phyloP scores from a whole-genome alignment of 768 basidiomycete genomes.

The Boletales sp. region DNA sequence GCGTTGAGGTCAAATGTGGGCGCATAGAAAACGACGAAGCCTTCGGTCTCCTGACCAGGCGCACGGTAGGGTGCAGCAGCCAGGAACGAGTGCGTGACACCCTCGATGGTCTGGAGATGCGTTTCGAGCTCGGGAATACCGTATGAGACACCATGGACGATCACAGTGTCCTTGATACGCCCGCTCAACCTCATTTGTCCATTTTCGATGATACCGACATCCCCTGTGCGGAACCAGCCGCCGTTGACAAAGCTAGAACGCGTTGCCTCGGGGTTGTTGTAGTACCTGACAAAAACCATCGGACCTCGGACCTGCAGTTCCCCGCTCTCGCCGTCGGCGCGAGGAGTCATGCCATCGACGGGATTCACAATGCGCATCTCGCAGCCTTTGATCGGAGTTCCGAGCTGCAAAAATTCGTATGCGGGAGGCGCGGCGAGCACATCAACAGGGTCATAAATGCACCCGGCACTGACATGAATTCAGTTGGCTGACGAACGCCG shows the following conservation, averaged over 20 bases:
- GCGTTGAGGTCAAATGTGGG: conserved; percentile 21
- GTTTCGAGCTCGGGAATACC: conserved; percentile 34
- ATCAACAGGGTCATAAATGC: conserved; percentile 35
- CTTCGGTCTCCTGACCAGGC: conserved; percentile 36
- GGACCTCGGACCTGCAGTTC: conserved; percentile 40
- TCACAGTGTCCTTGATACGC: conserved; percentile 38
- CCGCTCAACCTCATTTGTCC: conserved; percentile 35
- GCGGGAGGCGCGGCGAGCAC: conserved; percentile 11
- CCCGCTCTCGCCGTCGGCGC: conserved; percentile 33
- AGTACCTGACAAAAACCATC: conserved; percentile 42
- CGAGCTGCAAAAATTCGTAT: conserved; percentile 38
- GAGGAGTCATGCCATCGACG: conserved; percentile 23
- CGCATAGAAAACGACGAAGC: conserved; percentile 38
- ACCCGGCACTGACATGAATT: conserved; percentile 29
- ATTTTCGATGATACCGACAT: conserved; percentile 39
- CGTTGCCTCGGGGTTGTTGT: conserved; percentile 47
- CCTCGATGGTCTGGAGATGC: conserved; percentile 35
- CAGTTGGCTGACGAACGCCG: not conserved
- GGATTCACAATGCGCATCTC: conserved; percentile 35
- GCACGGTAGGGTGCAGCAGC: conserved; percentile 36
- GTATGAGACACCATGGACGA: conserved; percentile 39
- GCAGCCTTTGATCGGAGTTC: conserved; percentile 28
- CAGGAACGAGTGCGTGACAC: conserved; percentile 31
- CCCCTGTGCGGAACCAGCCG: conserved; percentile 62
- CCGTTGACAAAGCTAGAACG: conserved; percentile 42